Percentiles rank a stretch among this genome's conserved stretches.
phyloP scores from a whole-genome alignment of 345 rosid species.

The Trapa bicornis region DNA sequence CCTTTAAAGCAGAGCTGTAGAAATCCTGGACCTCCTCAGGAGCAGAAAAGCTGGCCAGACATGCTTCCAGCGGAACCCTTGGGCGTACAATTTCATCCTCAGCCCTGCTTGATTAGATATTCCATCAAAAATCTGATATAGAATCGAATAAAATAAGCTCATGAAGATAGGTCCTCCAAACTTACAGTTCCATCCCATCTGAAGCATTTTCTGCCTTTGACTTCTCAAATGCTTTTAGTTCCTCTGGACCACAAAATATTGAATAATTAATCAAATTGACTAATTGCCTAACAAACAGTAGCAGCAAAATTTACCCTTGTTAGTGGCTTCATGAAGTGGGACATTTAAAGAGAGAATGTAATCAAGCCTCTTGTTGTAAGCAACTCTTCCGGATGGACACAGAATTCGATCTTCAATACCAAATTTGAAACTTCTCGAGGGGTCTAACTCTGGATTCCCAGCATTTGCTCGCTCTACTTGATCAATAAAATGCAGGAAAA shows the following conservation, averaged over 20 bases:
- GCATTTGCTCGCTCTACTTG: conserved; percentile 76
- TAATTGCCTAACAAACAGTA: conserved; percentile 9
- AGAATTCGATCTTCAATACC: conserved; percentile 87
- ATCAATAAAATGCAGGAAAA: conserved; percentile 80
- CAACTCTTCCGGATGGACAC: conserved; percentile 91
- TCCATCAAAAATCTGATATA: conserved; percentile 15
- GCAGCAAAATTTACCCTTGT: conserved; percentile 42
- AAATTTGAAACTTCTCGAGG: conserved; percentile 84
- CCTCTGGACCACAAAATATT: conserved; percentile 44
- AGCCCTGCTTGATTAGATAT: conserved; percentile 37
- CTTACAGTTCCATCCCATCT: conserved; percentile 77
- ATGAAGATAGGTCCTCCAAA: conserved; percentile 11
- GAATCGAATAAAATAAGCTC: conserved; percentile 7
- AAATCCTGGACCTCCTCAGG: conserved; percentile 74
- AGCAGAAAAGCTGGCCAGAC: conserved; percentile 71
- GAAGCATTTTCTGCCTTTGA: conserved; percentile 52
- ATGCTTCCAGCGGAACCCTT: conserved; percentile 91
- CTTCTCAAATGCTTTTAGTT: conserved; percentile 55
- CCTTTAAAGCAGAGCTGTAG: conserved; percentile 81
- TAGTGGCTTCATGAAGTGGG: conserved; percentile 80
- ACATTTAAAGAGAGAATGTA: conserved; percentile 85
- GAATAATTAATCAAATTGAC: conserved; percentile 4
- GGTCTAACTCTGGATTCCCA: conserved; percentile 55
- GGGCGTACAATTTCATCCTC: conserved; percentile 79
- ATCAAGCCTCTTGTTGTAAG: conserved; percentile 79